phyloP scores from a whole-genome alignment of 345 rosid species.

The Euphorbia pulcherrima region DNA sequence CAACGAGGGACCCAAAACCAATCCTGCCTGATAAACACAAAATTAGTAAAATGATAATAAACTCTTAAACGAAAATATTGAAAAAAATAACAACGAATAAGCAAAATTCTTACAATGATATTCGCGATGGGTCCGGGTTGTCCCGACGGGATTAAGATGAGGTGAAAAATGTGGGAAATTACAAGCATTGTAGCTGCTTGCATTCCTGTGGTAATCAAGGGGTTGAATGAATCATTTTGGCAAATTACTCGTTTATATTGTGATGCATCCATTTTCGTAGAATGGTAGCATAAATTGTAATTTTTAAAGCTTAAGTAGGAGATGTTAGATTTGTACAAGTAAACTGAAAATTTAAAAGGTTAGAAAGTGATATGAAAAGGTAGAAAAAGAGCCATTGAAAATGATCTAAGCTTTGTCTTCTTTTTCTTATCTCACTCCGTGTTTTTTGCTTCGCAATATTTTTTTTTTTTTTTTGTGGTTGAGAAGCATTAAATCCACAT shows the following conservation, averaged over 20 bases:
- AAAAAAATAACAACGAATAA: not conserved
- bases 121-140: slow-evolving; percentile 86
- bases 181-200: slow-evolving; percentile 77
- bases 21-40: slow-evolving; percentile 56
- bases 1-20: slow-evolving; percentile 64
- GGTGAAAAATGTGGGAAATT: slow-evolving; percentile 78
- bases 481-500: not conserved
- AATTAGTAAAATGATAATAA: not conserved
- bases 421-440: not conserved
- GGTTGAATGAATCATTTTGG: slow-evolving; percentile 52
- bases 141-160: slow-evolving; percentile 65
- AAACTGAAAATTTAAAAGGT: not conserved
- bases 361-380: not conserved
- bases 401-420: not conserved
- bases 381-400: not conserved
- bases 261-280: slow-evolving; percentile 25
- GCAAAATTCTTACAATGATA: slow-evolving; percentile 44
- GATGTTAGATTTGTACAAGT: not conserved
- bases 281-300: not conserved
- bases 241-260: slow-evolving; percentile 22
- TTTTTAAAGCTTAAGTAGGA: not conserved
- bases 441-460: not conserved
- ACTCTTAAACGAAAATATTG: not conserved
- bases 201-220: slow-evolving; percentile 49
- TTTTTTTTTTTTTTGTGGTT: slow-evolving; percentile 5